Evolutionary conservation across 192 early-diverging fungal species (phyloP).

Genomic region (Endogone sp.): DNA sequence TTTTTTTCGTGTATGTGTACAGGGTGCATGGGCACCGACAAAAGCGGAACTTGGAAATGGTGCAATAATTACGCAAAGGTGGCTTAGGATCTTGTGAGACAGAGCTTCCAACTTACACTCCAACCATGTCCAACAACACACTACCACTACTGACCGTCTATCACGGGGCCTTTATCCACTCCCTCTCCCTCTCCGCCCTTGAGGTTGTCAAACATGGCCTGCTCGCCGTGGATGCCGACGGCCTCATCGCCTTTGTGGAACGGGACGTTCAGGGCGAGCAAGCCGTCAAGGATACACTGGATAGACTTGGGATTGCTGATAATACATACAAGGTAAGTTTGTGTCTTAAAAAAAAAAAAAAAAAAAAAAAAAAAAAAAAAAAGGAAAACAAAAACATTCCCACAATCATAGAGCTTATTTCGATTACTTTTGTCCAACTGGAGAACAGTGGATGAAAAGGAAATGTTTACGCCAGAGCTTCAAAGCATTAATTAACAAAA

Average conservation of each 20-base stretch:
- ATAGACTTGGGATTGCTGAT: constrained; percentile 11
- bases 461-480: background rate
- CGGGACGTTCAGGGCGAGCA: constrained; percentile 36
- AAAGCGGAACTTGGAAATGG: too few species aligned
- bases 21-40: too few species aligned
- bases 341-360: background rate
- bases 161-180: constrained; percentile 28
- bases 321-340: constrained; percentile 25
- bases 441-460: background rate
- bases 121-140: too few species aligned
- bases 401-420: background rate
- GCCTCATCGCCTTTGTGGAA: constrained; percentile 65
- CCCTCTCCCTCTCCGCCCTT: constrained; percentile 41
- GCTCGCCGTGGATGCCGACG: constrained; percentile 56
- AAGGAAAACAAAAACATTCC: too few species aligned
- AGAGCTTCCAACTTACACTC: too few species aligned
- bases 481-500: background rate
- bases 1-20: too few species aligned
- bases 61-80: too few species aligned
- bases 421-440: background rate
- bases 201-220: constrained; percentile 62
- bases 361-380: background rate
- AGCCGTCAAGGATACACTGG: constrained; percentile 18
- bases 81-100: too few species aligned
- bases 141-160: too few species aligned